A percentile compares a stretch with the other conserved stretches of the same genome.
Conservation (phyloP, 305 asterid species). For the Euphrasia arctica region DNA sequence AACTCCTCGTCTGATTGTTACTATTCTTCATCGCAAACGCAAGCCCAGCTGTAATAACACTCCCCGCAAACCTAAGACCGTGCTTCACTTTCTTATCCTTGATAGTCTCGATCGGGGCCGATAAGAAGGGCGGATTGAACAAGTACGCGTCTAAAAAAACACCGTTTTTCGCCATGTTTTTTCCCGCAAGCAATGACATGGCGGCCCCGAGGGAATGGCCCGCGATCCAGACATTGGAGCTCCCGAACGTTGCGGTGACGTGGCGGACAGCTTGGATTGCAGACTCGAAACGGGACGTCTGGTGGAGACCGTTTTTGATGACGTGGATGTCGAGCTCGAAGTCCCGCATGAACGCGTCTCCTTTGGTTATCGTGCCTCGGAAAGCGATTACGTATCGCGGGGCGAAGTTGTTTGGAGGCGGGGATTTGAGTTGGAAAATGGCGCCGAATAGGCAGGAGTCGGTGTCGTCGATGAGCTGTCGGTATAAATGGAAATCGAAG, state of each 20-base stretch:
- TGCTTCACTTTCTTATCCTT: constrained; percentile 65
- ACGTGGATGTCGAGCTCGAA: constrained; percentile 69
- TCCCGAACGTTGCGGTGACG: constrained; percentile 65
- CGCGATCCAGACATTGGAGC: constrained; percentile 61
- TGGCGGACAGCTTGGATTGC: constrained; percentile 81
- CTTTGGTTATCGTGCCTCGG: constrained; percentile 91
- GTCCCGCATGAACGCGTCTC: constrained; percentile 75
- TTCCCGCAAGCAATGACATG: constrained; percentile 83
- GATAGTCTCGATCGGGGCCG: constrained; percentile 85
- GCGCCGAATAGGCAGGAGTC: constrained; percentile 88
- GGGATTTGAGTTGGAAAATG: constrained; percentile 46
- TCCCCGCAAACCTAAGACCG: constrained; percentile 80
- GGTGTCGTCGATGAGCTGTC: constrained; percentile 60
- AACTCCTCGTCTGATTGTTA: constrained; percentile 30
- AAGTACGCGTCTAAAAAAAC: constrained; percentile 61
- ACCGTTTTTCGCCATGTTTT: constrained; percentile 71
- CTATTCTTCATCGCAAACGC: constrained; percentile 66
- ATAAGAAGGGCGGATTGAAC: constrained; percentile 84
- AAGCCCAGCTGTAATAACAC: constrained; percentile 90
- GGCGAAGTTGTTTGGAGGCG: constrained; percentile 25
- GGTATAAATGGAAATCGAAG: constrained; percentile 58
- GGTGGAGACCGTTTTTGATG: constrained; percentile 72
- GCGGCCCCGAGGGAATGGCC: constrained; percentile 96
- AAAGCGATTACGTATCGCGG: constrained; percentile 68
- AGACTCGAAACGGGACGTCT: constrained; percentile 68